Percentiles rank a stretch among this genome's conserved stretches.
Conservation (phyloP, 2,329 filamentous ascomycete genomes). For the Periconia macrospinosa region DNA sequence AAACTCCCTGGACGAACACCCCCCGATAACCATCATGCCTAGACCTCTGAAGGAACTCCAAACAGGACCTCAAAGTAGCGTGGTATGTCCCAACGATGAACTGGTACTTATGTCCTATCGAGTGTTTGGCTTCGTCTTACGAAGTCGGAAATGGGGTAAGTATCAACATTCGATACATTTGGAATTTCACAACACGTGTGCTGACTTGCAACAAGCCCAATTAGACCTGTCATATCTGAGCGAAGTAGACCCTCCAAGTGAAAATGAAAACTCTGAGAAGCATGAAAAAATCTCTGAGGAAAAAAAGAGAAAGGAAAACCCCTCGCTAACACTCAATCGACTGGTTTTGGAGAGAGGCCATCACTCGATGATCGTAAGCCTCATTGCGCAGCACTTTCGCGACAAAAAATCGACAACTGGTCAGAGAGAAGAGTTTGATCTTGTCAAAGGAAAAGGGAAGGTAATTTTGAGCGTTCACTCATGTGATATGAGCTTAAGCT, state of each 20-base stretch:
- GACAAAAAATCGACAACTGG: conserved; percentile 5
- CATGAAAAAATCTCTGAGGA: neutral
- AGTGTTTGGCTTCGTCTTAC: conserved; percentile 12
- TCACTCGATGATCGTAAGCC: conserved; percentile 2
- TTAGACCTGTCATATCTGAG: conserved; percentile 1
- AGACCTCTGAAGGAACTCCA: conserved; percentile 1
- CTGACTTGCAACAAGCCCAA: no score
- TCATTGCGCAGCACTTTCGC: conserved; percentile 7
- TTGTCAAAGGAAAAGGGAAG: conserved; percentile 6
- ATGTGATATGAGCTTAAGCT: neutral
- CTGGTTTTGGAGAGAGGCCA: conserved; percentile 3
- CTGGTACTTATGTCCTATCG: conserved; percentile 4
- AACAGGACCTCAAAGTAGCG: neutral
- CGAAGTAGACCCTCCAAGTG: neutral
- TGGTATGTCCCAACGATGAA: conserved; percentile 1
- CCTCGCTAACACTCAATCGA: conserved; percentile 1
- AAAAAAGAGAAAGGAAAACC: neutral
- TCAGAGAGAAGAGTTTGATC: neutral
- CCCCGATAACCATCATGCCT: conserved; percentile 4
- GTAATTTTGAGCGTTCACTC: neutral
- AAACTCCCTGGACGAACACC: conserved; percentile 1
- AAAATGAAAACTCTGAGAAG: neutral
- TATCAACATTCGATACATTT: no score
- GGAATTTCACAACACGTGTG: no score
- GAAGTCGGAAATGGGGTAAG: conserved; percentile 12